Conservation (phyloP, 371 early-diverging fungal genomes). For the Rhizomucor pusillus region DNA sequence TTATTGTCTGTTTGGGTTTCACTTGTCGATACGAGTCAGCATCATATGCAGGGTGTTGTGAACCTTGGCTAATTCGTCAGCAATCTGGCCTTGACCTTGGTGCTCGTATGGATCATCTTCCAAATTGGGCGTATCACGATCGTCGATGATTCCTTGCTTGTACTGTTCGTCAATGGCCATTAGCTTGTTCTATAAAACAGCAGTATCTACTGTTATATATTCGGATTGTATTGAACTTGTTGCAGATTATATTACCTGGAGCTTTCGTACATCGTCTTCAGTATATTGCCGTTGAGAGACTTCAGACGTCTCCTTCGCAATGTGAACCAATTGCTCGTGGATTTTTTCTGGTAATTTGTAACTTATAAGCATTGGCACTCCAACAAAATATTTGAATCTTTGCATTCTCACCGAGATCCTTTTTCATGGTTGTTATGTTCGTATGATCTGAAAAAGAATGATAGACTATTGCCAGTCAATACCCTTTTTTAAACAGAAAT, state of each 20-base stretch:
- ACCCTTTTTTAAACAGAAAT: too few species aligned
- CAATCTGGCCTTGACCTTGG: constrained; percentile 25
- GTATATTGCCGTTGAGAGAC: constrained; percentile 27
- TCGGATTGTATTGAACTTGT: too few species aligned
- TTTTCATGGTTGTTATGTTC: too few species aligned
- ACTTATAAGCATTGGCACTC: too few species aligned
- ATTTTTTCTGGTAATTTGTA: constrained; percentile 15
- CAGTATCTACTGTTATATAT: too few species aligned
- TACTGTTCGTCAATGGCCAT: constrained; percentile 26
- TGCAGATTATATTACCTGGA: too few species aligned
- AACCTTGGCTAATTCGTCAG: constrained; percentile 22
- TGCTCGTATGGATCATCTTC: constrained; percentile 29
- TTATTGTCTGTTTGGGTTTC: constrained; percentile 5
- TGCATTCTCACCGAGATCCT: too few species aligned
- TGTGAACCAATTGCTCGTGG: constrained; percentile 36
- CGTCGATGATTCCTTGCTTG: constrained; percentile 24
- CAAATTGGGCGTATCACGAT: constrained; percentile 5
- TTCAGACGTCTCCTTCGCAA: constrained; percentile 32
- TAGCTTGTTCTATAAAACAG: constrained; percentile 21
- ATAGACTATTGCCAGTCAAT: too few species aligned
- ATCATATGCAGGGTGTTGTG: constrained; percentile 21
- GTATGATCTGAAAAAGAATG: too few species aligned
- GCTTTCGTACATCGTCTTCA: constrained; percentile 27
- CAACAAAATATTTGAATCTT: too few species aligned
- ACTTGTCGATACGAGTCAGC: constrained; percentile 17